Base-by-base conservation (phyloP, 75 land plant genomes). In the Cunninghamia lanceolata region DNA sequence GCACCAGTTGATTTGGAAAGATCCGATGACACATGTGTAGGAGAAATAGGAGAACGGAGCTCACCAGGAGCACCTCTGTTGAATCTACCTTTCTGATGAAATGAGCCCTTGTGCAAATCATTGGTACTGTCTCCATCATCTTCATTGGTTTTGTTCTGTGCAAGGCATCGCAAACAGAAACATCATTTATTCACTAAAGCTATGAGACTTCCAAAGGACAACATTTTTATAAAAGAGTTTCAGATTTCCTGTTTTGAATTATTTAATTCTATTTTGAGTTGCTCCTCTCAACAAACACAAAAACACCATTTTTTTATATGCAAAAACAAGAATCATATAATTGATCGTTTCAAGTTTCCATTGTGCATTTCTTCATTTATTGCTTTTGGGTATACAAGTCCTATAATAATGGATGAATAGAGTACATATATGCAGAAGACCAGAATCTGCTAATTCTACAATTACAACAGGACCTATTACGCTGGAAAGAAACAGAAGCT, bases 1-100 rank as follows among this genome's bases (percentile, higher is more conserved):
- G 8, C 21, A 38, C 42, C 42, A 38, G 17, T 76, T 7, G 79
- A 34, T 38, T 76, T 76, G 38, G 79, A 19, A 16, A 16, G 39
- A 39, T 76, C 79, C 42, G 5, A 6, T 76, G 79, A 17, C 42
- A 38, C 39, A 19, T 16, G 42, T 76, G 79, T 35, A 76, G 79
- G 35, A 36, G 79, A 76, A 56, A 3, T 56, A 19, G 63, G 63
- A 76, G 21, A 76, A 38, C 5, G 39, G 42, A 39, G 38, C 42
- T 76, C 79, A 76, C 79, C 79, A 38, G 79, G 9, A 76, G 25
- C 79, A 76, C 40, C 11, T 38, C 79, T 38, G 40, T 39, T 76
- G 42, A 76, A 36, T 76, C 38, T 76, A 38, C 79, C 35, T 76
- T 76, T 76, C 79, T 38, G 79, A 56, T 38, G 79, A 76, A 38